phyloP scores from a whole-genome alignment of 2,329 filamentous ascomycete genomes.

The Colletotrichum gloeosporioides region DNA sequence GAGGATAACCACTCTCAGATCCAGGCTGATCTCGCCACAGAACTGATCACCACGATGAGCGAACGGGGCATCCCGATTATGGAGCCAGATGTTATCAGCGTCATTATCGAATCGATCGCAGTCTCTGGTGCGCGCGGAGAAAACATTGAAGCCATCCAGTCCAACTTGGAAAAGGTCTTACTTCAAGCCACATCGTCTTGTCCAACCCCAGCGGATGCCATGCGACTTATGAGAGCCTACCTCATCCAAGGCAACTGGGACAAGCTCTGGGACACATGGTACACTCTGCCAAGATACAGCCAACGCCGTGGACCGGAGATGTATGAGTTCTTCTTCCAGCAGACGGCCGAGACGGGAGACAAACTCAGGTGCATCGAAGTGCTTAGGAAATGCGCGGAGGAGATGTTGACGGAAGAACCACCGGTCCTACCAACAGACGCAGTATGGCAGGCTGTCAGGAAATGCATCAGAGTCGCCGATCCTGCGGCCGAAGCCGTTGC shows the following conservation, averaged over 20 bases:
- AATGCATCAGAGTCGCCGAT: conserved; percentile 62
- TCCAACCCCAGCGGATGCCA: conserved; percentile 40
- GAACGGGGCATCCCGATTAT: conserved; percentile 50
- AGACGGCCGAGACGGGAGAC: conserved; percentile 50
- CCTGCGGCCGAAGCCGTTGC: conserved; percentile 46
- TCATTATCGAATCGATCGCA: conserved; percentile 47
- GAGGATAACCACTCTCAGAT: conserved; percentile 27
- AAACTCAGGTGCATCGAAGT: conserved; percentile 49
- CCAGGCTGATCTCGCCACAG: conserved; percentile 44
- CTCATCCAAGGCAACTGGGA: conserved; percentile 55
- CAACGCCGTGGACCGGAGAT: conserved; percentile 53
- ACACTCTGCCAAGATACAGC: conserved; percentile 55
- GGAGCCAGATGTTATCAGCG: conserved; percentile 52
- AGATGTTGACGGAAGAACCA: conserved; percentile 63
- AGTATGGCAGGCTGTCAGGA: conserved; percentile 53
- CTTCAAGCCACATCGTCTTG: conserved; percentile 39
- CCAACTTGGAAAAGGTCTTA: conserved; percentile 52
- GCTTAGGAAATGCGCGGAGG: conserved; percentile 59
- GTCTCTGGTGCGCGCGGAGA: conserved; percentile 32
- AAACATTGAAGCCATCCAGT: conserved; percentile 43
- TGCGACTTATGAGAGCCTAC: conserved; percentile 51
- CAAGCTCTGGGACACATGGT: conserved; percentile 67
- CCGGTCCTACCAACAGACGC: conserved; percentile 48
- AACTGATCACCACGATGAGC: conserved; percentile 49
- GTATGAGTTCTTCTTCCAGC: conserved; percentile 59